These are phyloP conservation scores for Gossypium australe DNA, from an alignment of 345 rosid species.

Conservation along the genomic window DNA sequence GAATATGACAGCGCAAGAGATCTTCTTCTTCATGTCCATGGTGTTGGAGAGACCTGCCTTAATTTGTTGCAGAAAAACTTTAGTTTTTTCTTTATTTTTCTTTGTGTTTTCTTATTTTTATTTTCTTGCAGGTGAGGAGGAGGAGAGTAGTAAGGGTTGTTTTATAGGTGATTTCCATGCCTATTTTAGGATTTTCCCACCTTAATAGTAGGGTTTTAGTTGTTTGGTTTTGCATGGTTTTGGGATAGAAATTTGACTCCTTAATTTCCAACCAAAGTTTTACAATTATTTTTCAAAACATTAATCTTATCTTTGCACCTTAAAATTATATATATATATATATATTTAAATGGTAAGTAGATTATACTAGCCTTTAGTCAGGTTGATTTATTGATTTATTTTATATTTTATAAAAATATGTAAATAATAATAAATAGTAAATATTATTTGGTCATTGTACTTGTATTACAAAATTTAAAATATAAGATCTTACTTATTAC, in stretches of 20 bases:
- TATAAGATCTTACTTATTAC: no score
- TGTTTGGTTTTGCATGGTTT: constrained; percentile 18
- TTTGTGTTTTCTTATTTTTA: not conserved
- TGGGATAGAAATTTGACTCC: not conserved
- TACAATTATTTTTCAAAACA: not conserved
- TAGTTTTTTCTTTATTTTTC: not conserved
- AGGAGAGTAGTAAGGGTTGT: not conserved
- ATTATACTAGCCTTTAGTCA: no score
- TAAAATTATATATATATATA: not conserved
- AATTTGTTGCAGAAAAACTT: not conserved
- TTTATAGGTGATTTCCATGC: not conserved
- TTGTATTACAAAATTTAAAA: no score
- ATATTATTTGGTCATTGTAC: no score
- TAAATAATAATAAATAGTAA: no score
- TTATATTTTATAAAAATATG: no score
- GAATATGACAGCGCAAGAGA: constrained; percentile 45
- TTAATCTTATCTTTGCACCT: not conserved
- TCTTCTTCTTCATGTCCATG: constrained; percentile 83
- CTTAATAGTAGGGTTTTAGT: not conserved
- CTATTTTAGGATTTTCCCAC: not conserved
- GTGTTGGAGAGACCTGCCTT: constrained; percentile 10
- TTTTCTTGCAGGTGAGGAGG: constrained; percentile 21
- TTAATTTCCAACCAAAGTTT: not conserved
- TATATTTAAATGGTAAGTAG: no score
- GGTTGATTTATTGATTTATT: no score